A percentile compares a stretch with the other conserved stretches of the same genome.
phyloP scores from a whole-genome alignment of 2,329 filamentous ascomycete genomes.

The Grosmannia penicillata region DNA sequence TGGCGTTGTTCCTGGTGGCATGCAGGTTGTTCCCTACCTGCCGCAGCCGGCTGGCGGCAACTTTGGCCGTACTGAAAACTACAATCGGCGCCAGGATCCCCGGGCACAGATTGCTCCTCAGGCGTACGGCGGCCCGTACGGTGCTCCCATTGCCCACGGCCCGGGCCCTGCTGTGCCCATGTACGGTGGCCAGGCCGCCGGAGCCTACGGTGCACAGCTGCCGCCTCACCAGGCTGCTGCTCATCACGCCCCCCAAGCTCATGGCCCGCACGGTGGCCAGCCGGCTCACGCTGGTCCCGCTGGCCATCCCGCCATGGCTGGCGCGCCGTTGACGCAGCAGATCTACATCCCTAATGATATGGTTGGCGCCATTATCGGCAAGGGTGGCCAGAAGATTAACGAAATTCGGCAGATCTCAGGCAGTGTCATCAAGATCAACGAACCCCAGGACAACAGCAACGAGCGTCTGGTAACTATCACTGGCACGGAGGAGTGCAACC shows the following conservation, averaged over 20 bases:
- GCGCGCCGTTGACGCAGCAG: conserved; percentile 85
- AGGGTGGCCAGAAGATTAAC: conserved; percentile 97
- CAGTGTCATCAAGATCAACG: conserved; percentile 99
- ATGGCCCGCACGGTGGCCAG: conserved; percentile 53
- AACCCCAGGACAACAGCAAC: conserved; percentile 97
- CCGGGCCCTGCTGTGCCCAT: conserved; percentile 43
- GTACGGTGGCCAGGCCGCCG: conserved; percentile 55
- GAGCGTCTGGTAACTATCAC: conserved; percentile 95
- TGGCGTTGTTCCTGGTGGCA: conserved; percentile 85
- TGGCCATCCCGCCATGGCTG: conserved; percentile 49
- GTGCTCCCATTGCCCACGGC: conserved; percentile 49
- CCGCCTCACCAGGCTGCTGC: conserved; percentile 54
- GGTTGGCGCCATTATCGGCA: conserved; percentile 98
- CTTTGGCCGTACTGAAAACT: conserved; percentile 82
- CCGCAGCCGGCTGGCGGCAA: conserved; percentile 86
- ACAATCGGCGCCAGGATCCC: conserved; percentile 59
- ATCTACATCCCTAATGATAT: conserved; percentile 99
- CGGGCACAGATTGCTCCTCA: conserved; percentile 61
- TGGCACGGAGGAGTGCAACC: conserved; percentile 94
- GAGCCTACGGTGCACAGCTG: conserved; percentile 66
- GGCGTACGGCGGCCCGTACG: conserved; percentile 63
- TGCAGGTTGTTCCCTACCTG: conserved; percentile 98
- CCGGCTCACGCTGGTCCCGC: conserved; percentile 53
- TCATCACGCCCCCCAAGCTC: conserved; percentile 37
- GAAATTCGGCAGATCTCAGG: conserved; percentile 94